phyloP scores from a whole-genome alignment of 2,329 filamentous ascomycete species.

The Colletotrichum incanum region DNA sequence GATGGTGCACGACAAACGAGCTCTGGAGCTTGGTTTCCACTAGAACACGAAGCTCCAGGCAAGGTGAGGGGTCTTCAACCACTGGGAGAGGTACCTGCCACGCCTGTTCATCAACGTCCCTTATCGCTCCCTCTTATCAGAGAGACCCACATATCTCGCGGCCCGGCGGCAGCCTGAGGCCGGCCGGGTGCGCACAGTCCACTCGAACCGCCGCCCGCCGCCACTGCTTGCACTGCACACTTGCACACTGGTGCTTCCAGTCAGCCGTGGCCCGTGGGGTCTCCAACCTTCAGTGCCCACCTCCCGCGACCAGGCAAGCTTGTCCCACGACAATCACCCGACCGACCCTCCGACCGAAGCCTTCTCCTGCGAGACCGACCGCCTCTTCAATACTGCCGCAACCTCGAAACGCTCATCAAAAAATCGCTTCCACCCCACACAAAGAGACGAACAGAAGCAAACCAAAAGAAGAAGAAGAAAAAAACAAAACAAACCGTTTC shows the following conservation, averaged over 20 bases:
- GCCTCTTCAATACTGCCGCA: conserved; percentile 23
- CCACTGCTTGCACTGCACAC: conserved; percentile 7
- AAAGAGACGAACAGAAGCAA: background rate
- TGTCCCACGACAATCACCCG: conserved; percentile 36
- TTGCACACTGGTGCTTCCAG: background rate
- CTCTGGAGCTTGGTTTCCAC: background rate
- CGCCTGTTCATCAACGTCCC: background rate
- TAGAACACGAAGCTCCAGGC: background rate
- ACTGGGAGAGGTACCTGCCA: conserved; percentile 2
- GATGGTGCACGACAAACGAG: background rate
- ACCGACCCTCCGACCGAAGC: conserved; percentile 16
- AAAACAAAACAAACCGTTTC: conserved; percentile 15
- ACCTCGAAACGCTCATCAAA: background rate
- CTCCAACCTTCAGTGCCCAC: conserved; percentile 28
- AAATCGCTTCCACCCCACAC: background rate
- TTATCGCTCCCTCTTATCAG: conserved; percentile 17
- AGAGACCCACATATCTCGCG: background rate
- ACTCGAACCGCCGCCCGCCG: conserved; percentile 18
- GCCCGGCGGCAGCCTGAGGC: conserved; percentile 19
- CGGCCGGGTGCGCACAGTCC: conserved; percentile 22
- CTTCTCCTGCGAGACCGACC: conserved; percentile 18
- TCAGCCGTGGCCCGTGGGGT: conserved; percentile 19
- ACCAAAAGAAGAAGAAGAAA: conserved; percentile 3
- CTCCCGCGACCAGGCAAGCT: conserved; percentile 18
- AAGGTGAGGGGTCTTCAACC: background rate